Conservation (phyloP, 257 asterid genomes). For the Penstemon newberryi region DNA sequence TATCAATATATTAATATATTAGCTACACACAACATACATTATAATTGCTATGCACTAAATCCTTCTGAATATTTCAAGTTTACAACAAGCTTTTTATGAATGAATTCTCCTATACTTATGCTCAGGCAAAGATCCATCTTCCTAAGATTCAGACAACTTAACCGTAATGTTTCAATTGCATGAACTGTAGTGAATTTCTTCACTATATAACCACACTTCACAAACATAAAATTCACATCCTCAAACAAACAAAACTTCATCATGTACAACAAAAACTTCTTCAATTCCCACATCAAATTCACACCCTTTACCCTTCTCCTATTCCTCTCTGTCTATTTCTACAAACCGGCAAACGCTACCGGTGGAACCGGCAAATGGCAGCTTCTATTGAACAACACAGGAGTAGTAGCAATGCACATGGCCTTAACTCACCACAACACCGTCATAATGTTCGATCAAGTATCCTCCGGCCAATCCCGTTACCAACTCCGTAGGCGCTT, state of each 20-base stretch:
- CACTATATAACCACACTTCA: conserved; percentile 24
- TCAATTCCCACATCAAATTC: conserved; percentile 22
- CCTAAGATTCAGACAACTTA: conserved; percentile 22
- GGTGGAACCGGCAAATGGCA: conserved; percentile 50
- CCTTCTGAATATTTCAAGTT: too few species aligned
- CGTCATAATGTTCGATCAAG: conserved; percentile 56
- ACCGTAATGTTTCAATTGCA: conserved; percentile 13
- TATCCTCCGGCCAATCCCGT: conserved; percentile 36
- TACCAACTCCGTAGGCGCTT: conserved; percentile 36
- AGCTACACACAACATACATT: too few species aligned
- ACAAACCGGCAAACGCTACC: conserved; percentile 1
- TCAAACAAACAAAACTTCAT: neutral
- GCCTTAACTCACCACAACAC: conserved; percentile 58
- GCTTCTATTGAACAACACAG: conserved; percentile 49
- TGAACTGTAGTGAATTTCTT: neutral
- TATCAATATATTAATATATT: too few species aligned
- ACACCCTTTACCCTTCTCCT: conserved; percentile 20
- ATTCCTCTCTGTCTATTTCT: neutral
- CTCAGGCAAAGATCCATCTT: conserved; percentile 27
- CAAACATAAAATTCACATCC: conserved; percentile 1
- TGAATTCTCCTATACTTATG: conserved; percentile 12
- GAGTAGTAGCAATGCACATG: conserved; percentile 72
- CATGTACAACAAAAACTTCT: conserved; percentile 33
- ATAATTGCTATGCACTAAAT: too few species aligned
- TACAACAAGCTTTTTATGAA: conserved; percentile 28